Percentiles rank a stretch among this genome's conserved stretches.
phyloP scores from a whole-genome alignment of 2,329 filamentous ascomycete species.

The Neurospora sp. region DNA sequence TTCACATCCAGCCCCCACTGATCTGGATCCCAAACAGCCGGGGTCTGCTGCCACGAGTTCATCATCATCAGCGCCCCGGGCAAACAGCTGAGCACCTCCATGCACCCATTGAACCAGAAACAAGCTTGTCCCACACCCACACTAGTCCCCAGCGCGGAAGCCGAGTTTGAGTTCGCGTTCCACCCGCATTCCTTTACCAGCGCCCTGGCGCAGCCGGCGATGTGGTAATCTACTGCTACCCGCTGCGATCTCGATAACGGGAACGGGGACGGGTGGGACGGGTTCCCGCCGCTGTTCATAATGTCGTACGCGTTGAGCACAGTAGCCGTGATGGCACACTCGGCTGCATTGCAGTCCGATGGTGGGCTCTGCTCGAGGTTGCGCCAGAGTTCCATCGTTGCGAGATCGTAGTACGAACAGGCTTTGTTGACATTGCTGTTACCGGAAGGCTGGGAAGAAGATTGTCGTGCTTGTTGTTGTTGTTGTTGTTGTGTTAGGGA shows the following conservation, averaged over 20 bases:
- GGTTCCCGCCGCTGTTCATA: constrained; percentile 39
- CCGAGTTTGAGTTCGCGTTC: constrained; percentile 55
- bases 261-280: not conserved
- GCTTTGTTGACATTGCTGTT: not conserved
- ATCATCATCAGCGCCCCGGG: not conserved
- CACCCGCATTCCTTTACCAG: constrained; percentile 85
- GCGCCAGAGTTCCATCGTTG: constrained; percentile 66
- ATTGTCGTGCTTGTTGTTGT: not conserved
- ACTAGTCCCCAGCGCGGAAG: not conserved
- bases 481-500: constrained; percentile 48
- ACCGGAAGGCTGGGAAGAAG: not conserved
- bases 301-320: constrained; percentile 88
- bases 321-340: constrained; percentile 80
- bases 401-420: constrained; percentile 67
- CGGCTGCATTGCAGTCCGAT: constrained; percentile 62
- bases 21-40: constrained; percentile 69
- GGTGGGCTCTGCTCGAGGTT: constrained; percentile 58
- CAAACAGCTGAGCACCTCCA: constrained; percentile 83
- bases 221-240: constrained; percentile 74
- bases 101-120: constrained; percentile 87
- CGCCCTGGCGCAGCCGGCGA: constrained; percentile 64
- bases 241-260: constrained; percentile 25
- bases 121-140: constrained; percentile 71
- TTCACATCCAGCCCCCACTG: constrained; percentile 81
- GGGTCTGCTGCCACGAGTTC: not conserved